A percentile compares a stretch with the other conserved stretches of the same genome.
These are phyloP conservation scores for Malassezia furfur DNA, from an alignment of 1,284 basidiomycete genomes.

Conservation along the genomic window DNA sequence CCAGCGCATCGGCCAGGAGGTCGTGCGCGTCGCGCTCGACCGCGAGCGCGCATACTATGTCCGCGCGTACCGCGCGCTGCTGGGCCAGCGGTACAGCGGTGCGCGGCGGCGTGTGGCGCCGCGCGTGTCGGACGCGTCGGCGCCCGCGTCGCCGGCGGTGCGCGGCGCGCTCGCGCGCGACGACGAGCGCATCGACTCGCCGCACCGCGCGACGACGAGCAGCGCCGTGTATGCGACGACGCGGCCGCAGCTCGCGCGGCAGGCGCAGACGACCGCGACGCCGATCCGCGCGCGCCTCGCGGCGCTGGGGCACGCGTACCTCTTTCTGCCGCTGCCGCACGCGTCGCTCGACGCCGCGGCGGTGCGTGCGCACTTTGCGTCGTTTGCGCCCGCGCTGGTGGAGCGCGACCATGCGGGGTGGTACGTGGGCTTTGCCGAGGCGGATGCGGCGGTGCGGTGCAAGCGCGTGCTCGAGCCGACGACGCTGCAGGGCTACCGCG, in stretches of 20 bases:
- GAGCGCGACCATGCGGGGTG: constrained; percentile 38
- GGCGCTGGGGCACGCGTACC: constrained; percentile 21
- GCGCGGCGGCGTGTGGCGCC: not conserved
- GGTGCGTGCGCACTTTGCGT: constrained; percentile 28
- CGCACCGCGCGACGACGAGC: constrained; percentile 13
- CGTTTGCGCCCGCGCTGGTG: constrained; percentile 29
- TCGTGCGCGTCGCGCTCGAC: constrained; percentile 39
- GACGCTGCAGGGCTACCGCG: constrained; percentile 21
- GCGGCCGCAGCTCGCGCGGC: not conserved
- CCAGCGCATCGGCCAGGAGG: constrained; percentile 11
- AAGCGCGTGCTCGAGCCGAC: constrained; percentile 26
- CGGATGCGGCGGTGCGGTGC: constrained; percentile 21
- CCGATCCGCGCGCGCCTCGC: constrained; percentile 18
- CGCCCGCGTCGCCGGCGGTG: not conserved
- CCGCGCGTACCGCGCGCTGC: constrained; percentile 51
- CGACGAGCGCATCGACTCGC: not conserved
- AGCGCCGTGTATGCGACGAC: not conserved
- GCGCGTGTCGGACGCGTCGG: not conserved
- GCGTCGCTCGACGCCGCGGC: constrained; percentile 22
- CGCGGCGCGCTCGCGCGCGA: not conserved
- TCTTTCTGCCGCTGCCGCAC: constrained; percentile 24
- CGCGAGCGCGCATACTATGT: constrained; percentile 49
- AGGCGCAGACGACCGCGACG: not conserved
- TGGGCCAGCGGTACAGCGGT: constrained; percentile 52
- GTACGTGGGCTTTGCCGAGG: constrained; percentile 40